Evolutionary conservation across 1,139 yeast genomes (phyloP).

Genomic region (Petasospora rhodanensis): DNA sequence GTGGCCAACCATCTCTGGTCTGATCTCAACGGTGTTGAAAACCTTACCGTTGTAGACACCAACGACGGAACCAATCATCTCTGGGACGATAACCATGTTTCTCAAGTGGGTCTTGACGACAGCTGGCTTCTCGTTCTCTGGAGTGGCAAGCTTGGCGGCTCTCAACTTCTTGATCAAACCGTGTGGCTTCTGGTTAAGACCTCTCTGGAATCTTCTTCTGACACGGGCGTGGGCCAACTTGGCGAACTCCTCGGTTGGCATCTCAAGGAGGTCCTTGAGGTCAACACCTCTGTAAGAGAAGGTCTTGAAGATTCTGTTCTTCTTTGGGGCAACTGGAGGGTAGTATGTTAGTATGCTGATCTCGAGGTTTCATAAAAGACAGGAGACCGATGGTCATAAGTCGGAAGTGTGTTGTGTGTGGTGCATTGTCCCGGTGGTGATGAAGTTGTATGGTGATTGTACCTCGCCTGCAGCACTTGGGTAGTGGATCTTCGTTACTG

Average conservation of each 20-base stretch:
- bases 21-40: slow-evolving; percentile 98
- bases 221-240: slow-evolving; percentile 97
- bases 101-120: slow-evolving; percentile 99
- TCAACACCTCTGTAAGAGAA: slow-evolving; percentile 99
- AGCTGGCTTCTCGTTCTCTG: slow-evolving; percentile 96
- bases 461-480: too few relatives aligned
- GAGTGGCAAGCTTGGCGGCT: slow-evolving; percentile 92
- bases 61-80: slow-evolving; percentile 98
- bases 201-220: slow-evolving; percentile 99
- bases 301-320: slow-evolving; percentile 85
- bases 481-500: too few relatives aligned
- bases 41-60: slow-evolving; percentile 99
- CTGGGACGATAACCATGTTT: slow-evolving; percentile 98
- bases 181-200: slow-evolving; percentile 93
- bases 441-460: too few relatives aligned
- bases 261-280: slow-evolving; percentile 87
- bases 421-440: too few relatives aligned
- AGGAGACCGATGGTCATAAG: too few relatives aligned
- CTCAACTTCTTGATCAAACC: slow-evolving; percentile 97
- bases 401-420: background rate
- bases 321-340: slow-evolving; percentile 39
- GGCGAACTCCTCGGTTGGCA: slow-evolving; percentile 96
- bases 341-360: slow-evolving; percentile 23
- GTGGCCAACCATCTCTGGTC: slow-evolving; percentile 99
- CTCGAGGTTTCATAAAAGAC: too few relatives aligned